phyloP scores from a whole-genome alignment of 2,329 filamentous ascomycete genomes.

The Coniochaeta hoffmannii region DNA sequence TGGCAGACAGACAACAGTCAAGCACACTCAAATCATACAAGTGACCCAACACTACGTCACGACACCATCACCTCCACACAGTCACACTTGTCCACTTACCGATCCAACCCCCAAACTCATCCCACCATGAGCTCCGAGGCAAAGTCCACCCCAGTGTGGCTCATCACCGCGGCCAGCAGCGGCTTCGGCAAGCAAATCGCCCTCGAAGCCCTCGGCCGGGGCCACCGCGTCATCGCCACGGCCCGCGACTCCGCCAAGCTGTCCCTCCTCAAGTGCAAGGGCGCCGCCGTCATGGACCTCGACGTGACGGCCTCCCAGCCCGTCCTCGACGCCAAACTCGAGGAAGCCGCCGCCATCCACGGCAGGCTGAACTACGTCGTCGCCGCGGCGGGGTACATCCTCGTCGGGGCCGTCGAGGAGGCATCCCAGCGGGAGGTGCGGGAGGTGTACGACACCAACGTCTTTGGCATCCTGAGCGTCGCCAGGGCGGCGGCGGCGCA shows the following conservation, averaged over 20 bases:
- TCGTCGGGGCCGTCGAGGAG: conserved; percentile 20
- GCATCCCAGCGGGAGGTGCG: conserved; percentile 25
- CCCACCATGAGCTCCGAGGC: neutral
- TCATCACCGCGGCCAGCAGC: conserved; percentile 33
- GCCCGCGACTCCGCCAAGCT: conserved; percentile 22
- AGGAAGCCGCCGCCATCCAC: conserved; percentile 10
- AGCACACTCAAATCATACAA: neutral
- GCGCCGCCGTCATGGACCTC: conserved; percentile 17
- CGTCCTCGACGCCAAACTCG: conserved; percentile 7
- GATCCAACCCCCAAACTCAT: neutral
- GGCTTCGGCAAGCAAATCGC: conserved; percentile 32
- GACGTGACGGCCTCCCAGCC: conserved; percentile 17
- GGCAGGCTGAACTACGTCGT: conserved; percentile 17
- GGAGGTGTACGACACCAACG: conserved; percentile 41
- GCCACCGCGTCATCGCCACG: conserved; percentile 34
- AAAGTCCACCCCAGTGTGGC: conserved; percentile 12
- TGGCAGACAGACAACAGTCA: neutral
- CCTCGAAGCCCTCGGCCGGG: conserved; percentile 24
- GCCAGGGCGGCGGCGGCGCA: conserved; percentile 39
- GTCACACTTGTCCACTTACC: neutral
- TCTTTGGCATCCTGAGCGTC: conserved; percentile 43
- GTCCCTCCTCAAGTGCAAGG: conserved; percentile 12
- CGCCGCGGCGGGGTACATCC: conserved; percentile 19
- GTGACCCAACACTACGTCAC: neutral
- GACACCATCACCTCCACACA: neutral